Evolutionary conservation across 768 basidiomycete species (phyloP).

Genomic region (Plicaturopsis crispa): DNA sequence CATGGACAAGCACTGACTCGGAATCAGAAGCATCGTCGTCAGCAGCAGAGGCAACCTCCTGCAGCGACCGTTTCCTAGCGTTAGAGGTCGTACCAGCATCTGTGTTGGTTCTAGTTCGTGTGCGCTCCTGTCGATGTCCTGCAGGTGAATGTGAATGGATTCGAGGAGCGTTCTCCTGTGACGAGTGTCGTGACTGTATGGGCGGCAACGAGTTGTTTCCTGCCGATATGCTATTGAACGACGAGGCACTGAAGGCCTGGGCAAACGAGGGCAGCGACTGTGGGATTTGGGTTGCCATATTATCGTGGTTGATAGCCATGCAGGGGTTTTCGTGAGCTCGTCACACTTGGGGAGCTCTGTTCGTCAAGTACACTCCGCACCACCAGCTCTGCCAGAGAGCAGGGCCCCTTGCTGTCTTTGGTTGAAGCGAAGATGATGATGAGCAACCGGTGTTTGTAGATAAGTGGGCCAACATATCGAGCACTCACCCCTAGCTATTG

Average conservation of each 20-base stretch:
- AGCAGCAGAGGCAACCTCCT: conserved; percentile 25
- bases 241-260: conserved; percentile 59
- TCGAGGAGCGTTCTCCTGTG: conserved; percentile 24
- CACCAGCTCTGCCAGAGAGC: too few relatives aligned
- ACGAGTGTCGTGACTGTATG: conserved; percentile 40
- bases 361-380: too few relatives aligned
- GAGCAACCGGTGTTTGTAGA: conserved; percentile 4
- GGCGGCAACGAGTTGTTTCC: conserved; percentile 58
- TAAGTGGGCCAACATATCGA: background rate
- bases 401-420: too few relatives aligned
- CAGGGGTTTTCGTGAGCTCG: too few relatives aligned
- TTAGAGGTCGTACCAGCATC: conserved; percentile 14
- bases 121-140: too few relatives aligned
- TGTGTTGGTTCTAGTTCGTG: conserved; percentile 24
- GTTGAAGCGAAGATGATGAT: background rate
- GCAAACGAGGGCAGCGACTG: conserved; percentile 77
- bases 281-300: conserved; percentile 36
- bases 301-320: conserved; percentile 36
- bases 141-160: too few relatives aligned
- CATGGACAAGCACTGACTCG: conserved; percentile 34
- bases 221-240: conserved; percentile 40
- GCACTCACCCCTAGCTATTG: background rate
- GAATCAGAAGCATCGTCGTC: conserved; percentile 32
- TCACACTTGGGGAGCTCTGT: too few relatives aligned
- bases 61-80: conserved; percentile 39